These are phyloP conservation scores for Tricholoma sp. DNA, from an alignment of 768 basidiomycete species.

Conservation along the genomic window DNA sequence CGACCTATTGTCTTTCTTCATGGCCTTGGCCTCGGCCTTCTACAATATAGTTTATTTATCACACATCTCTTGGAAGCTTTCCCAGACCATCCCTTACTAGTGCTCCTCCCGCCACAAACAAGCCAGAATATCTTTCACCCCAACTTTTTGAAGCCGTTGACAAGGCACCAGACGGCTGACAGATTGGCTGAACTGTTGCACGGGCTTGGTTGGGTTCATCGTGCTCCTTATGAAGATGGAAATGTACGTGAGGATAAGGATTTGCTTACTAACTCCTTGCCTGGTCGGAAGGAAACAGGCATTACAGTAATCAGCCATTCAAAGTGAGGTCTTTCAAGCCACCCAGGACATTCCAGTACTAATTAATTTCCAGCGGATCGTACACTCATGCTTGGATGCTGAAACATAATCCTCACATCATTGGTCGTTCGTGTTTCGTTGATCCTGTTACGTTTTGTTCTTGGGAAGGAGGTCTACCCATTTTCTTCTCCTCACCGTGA, in stretches of 20 bases:
- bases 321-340: constrained; percentile 49
- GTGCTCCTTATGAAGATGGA: constrained; percentile 15
- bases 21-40: constrained; percentile 80
- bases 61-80: constrained; percentile 50
- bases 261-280: constrained; percentile 14
- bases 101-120: constrained; percentile 79
- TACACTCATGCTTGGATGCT: constrained; percentile 89
- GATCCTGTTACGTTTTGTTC: constrained; percentile 89
- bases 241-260: constrained; percentile 12
- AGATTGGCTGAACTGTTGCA: constrained; percentile 52
- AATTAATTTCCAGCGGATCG: constrained; percentile 47
- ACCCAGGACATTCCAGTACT: not conserved
- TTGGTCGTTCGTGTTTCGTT: constrained; percentile 78
- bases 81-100: constrained; percentile 66
- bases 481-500: not conserved
- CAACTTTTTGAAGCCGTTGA: constrained; percentile 65
- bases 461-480: constrained; percentile 82
- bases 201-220: constrained; percentile 59
- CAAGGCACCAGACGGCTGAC: constrained; percentile 52
- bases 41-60: constrained; percentile 65
- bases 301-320: constrained; percentile 84
- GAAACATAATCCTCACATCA: constrained; percentile 67
- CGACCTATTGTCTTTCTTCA: constrained; percentile 82
- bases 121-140: constrained; percentile 83
- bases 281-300: constrained; percentile 36